phyloP scores from a whole-genome alignment of 129 eudicot species.

The Glebionis coronaria region DNA sequence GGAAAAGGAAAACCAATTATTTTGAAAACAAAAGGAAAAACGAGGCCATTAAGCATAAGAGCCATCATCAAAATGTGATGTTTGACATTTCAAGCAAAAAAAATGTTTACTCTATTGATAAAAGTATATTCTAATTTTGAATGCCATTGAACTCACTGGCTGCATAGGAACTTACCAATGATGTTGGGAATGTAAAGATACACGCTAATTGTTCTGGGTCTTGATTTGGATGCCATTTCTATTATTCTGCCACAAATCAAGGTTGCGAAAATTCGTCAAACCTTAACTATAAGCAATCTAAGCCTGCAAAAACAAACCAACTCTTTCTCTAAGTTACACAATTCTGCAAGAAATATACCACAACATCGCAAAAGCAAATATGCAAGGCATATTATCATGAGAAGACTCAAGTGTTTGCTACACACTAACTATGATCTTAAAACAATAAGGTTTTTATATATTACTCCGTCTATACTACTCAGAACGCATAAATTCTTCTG shows the following conservation, averaged over 20 bases:
- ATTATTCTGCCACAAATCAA: conserved; percentile 29
- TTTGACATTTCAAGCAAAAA: no score
- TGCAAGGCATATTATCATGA: not conserved
- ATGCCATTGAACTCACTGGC: not conserved
- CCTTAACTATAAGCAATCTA: conserved; percentile 24
- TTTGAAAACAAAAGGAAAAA: no score
- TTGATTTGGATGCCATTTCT: conserved; percentile 59
- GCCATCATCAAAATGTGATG: no score
- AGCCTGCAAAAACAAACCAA: conserved; percentile 27
- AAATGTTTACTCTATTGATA: not conserved
- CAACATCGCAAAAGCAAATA: not conserved
- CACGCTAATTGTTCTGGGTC: conserved; percentile 53
- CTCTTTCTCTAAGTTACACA: no score
- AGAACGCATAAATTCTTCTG: not conserved
- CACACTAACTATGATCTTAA: no score
- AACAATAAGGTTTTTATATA: no score
- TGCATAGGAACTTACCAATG: conserved; percentile 54
- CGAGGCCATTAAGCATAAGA: no score
- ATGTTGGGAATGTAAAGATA: conserved; percentile 91
- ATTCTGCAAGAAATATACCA: no score
- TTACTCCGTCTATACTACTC: no score
- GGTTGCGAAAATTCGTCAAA: conserved; percentile 15
- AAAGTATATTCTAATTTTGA: not conserved
- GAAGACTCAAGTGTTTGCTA: not conserved
- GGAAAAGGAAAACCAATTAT: no score